Base-by-base conservation (phyloP, 1,284 basidiomycete genomes). In the Fomitopsis schrenkii region DNA sequence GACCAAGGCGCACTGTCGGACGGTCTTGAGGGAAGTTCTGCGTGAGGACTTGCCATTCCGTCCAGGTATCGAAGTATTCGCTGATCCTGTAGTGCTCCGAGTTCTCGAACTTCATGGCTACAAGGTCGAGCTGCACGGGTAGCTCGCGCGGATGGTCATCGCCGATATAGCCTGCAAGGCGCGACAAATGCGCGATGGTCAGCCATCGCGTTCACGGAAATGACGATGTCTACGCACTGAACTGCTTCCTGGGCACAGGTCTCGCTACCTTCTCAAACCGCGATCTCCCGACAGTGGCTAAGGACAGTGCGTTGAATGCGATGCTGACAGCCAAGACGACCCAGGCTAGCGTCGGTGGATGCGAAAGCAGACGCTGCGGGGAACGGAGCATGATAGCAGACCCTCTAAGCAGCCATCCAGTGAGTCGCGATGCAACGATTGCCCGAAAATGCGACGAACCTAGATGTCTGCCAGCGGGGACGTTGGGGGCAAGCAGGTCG, bases 1-100 rank as follows among this genome's bases (percentile, higher is more conserved):
- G 70, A 3, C 72, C 73, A 22, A 74, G 67, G 35, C 64, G 68
- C n/a, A 74, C 63, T 59, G 70, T 9, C 3, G 57, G 19, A 4
- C 17, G 46, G 3, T 48, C 57, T n/a, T 59, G 33, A 9, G 57
- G 57, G 15, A 59, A 59, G 9, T 4, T 4, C 5, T 45, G 19
- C 5, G 48, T 41, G 33, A 53, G 38, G 17, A 48, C n/a, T 17
- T 52, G 33, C 57, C 57, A 59, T 26, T 54, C 52, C 35, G 52
- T 36, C 52, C 52, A 54, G 2, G 52, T 40, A 19, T 40, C 35
- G 35, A 54, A 22, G 26, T 40, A 5, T 7, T 28, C 30, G 14
- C 35, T 40, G 28, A 69, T 61, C 5, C 62, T 58, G 60, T 68
- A 72, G 53, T 68, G 67, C 5, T 65, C 59, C n/a, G 66, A 63